Conservation (phyloP, 352 stramenopile species). For the Pythium insidiosum region DNA sequence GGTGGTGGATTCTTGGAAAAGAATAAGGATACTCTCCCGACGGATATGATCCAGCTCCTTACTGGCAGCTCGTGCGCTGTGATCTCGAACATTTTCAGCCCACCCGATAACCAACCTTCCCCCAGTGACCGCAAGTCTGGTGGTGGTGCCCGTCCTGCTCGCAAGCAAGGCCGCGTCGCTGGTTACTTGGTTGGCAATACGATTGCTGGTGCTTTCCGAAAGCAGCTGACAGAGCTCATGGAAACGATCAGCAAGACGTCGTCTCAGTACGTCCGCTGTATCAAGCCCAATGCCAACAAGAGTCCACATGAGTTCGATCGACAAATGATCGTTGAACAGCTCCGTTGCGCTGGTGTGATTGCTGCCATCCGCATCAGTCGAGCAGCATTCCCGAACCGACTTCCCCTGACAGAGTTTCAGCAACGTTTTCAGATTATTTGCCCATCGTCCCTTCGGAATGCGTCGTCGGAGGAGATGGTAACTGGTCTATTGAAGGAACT, state of each 20-base stretch:
- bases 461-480: slow-evolving; percentile 53
- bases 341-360: slow-evolving; percentile 86
- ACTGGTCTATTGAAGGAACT: slow-evolving; percentile 67
- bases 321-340: slow-evolving; percentile 83
- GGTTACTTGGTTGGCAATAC: slow-evolving; percentile 80
- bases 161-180: slow-evolving; percentile 44
- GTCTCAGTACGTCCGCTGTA: slow-evolving; percentile 85
- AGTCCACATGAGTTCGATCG: slow-evolving; percentile 77
- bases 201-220: slow-evolving; percentile 78
- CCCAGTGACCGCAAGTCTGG: slow-evolving; percentile 15
- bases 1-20: slow-evolving; percentile 69
- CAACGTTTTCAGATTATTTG: slow-evolving; percentile 82
- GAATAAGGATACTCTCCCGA: slow-evolving; percentile 83
- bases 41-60: slow-evolving; percentile 70
- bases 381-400: slow-evolving; percentile 86
- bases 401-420: slow-evolving; percentile 83
- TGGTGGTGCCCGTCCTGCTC: slow-evolving; percentile 6
- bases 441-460: slow-evolving; percentile 49
- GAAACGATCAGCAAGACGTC: slow-evolving; percentile 85
- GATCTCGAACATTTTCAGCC: slow-evolving; percentile 66
- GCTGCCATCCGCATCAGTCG: slow-evolving; percentile 86
- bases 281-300: slow-evolving; percentile 90
- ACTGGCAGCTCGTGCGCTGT: slow-evolving; percentile 46
- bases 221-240: slow-evolving; percentile 81
- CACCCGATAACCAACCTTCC: too few relatives aligned